phyloP scores from a whole-genome alignment of 2,329 filamentous ascomycete species.

The Zelopaecilomyces penicillatus region DNA sequence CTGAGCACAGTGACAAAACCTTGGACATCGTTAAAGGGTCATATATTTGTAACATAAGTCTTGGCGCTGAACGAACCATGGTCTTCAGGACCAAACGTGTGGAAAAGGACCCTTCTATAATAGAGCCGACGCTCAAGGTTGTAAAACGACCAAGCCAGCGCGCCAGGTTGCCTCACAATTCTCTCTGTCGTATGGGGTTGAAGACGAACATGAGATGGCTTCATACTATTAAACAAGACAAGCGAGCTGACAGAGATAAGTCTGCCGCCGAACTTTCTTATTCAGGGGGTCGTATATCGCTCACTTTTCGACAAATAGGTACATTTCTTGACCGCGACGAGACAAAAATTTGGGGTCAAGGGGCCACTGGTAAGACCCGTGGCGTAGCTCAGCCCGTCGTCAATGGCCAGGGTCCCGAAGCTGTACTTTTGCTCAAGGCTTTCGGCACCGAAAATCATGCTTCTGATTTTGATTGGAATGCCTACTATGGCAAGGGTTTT shows the following conservation, averaged over 20 bases:
- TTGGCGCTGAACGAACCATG: slow-evolving; percentile 91
- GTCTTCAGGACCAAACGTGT: slow-evolving; percentile 72
- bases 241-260: slow-evolving; percentile 61
- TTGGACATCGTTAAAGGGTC: slow-evolving; percentile 76
- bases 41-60: slow-evolving; percentile 83
- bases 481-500: slow-evolving; percentile 69
- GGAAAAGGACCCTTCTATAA: slow-evolving; percentile 29
- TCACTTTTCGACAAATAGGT: slow-evolving; percentile 84
- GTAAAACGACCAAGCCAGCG: slow-evolving; percentile 52
- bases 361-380: slow-evolving; percentile 61
- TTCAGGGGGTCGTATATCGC: slow-evolving; percentile 70
- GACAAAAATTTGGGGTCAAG: slow-evolving; percentile 80
- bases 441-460: slow-evolving; percentile 82
- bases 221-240: slow-evolving; percentile 86
- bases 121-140: slow-evolving; percentile 10
- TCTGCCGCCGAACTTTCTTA: slow-evolving; percentile 61
- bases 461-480: slow-evolving; percentile 64
- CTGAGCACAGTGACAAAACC: slow-evolving; percentile 95
- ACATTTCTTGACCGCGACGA: slow-evolving; percentile 67
- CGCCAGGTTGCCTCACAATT: slow-evolving; percentile 76
- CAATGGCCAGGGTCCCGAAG: slow-evolving; percentile 59
- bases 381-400: slow-evolving; percentile 54
- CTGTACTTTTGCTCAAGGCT: slow-evolving; percentile 61
- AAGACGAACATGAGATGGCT: slow-evolving; percentile 80
- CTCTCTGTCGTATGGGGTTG: slow-evolving; percentile 74